These are phyloP conservation scores for Blastobotrys aristatus DNA, from an alignment of 1,139 yeast species.

Conservation along the genomic window DNA sequence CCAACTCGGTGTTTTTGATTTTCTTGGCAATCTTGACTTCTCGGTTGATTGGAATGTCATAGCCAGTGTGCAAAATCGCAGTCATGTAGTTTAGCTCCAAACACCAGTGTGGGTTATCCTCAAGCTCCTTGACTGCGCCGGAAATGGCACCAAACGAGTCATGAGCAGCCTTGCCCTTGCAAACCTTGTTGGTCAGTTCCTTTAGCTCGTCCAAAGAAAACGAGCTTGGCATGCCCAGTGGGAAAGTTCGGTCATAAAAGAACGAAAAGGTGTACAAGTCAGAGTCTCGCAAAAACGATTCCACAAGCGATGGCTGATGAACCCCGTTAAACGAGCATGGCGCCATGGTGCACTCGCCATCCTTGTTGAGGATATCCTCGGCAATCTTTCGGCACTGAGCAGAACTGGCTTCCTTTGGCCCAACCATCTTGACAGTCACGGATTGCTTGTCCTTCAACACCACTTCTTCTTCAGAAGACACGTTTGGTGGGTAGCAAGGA, in stretches of 20 bases:
- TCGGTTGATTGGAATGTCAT: slow-evolving; percentile 85
- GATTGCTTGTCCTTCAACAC: slow-evolving; percentile 14
- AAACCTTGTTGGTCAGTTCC: slow-evolving; percentile 77
- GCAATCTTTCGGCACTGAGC: slow-evolving; percentile 82
- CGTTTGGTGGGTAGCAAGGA: slow-evolving; percentile 79
- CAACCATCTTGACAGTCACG: slow-evolving; percentile 66
- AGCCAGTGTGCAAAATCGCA: slow-evolving; percentile 87
- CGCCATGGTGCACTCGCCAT: slow-evolving; percentile 59
- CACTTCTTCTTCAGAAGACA: slow-evolving; percentile 17
- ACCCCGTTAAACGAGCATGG: slow-evolving; percentile 97
- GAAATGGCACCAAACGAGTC: slow-evolving; percentile 51
- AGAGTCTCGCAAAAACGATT: slow-evolving; percentile 60
- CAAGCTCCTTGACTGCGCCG: slow-evolving; percentile 61
- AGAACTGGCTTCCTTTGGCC: slow-evolving; percentile 60
- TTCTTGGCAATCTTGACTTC: slow-evolving; percentile 89
- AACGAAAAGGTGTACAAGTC: slow-evolving; percentile 89
- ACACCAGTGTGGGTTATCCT: slow-evolving; percentile 89
- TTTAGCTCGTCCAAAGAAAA: slow-evolving; percentile 80
- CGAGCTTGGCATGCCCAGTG: slow-evolving; percentile 88
- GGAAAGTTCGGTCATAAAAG: slow-evolving; percentile 90
- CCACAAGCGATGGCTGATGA: slow-evolving; percentile 86
- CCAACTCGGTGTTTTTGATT: slow-evolving; percentile 82
- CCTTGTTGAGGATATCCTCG: slow-evolving; percentile 78
- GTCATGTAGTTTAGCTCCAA: slow-evolving; percentile 85
- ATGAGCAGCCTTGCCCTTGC: slow-evolving; percentile 78